Evolutionary conservation across 768 basidiomycete species (phyloP).

Genomic region (Mycena kentingensis): DNA sequence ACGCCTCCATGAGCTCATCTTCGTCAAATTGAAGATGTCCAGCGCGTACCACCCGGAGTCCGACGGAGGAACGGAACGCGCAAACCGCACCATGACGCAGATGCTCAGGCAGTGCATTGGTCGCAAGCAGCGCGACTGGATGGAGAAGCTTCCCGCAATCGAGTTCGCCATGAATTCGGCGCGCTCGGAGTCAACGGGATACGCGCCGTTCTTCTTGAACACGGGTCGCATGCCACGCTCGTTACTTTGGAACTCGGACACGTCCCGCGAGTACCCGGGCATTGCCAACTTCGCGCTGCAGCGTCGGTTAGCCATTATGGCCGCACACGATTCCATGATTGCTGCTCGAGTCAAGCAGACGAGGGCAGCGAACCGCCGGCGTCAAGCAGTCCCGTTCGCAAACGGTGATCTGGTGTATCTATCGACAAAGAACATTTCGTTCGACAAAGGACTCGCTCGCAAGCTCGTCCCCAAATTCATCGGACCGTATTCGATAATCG

Average conservation of each 20-base stretch:
- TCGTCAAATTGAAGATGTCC: constrained; percentile 24
- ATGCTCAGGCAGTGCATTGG: constrained; percentile 26
- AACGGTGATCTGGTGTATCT: constrained; percentile 34
- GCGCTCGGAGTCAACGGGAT: constrained; percentile 32
- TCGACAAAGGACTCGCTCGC: constrained; percentile 23
- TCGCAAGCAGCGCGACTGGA: constrained; percentile 4
- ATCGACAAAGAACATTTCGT: constrained; percentile 19
- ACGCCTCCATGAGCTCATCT: constrained; percentile 14
- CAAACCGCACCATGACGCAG: constrained; percentile 32
- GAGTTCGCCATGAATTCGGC: constrained; percentile 15
- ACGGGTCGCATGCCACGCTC: constrained; percentile 31
- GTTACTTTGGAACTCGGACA: constrained; percentile 30
- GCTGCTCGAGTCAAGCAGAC: constrained; percentile 30
- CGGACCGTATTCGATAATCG: constrained; percentile 23
- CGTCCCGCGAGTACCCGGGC: constrained; percentile 28
- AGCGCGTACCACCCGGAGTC: constrained; percentile 38
- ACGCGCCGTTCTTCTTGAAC: constrained; percentile 38
- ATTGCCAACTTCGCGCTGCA: constrained; percentile 27
- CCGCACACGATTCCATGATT: constrained; percentile 31
- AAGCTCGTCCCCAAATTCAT: constrained; percentile 37
- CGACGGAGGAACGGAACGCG: constrained; percentile 37
- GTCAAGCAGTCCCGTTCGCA: constrained; percentile 19
- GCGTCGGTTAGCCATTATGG: constrained; percentile 26
- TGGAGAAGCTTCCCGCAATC: background rate
- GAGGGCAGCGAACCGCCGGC: constrained; percentile 24